Evolutionary conservation across 352 stramenopile genomes (phyloP), one percentile per base, ranked within the genome.

Genomic region (Salisapilia sapeloensis): DNA sequence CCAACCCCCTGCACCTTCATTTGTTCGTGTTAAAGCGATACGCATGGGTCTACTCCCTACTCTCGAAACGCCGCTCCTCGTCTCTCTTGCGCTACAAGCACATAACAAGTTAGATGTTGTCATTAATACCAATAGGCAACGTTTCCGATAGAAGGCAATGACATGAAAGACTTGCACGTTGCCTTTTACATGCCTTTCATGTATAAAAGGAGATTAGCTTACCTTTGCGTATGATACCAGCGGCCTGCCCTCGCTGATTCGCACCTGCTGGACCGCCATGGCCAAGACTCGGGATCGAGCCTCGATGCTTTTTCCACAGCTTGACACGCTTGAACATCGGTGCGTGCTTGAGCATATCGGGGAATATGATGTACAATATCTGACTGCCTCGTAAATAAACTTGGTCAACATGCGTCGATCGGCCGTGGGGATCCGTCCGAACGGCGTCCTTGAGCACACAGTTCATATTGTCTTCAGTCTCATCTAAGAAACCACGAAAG

Each of bases 401-500:
- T 35, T 85, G 75, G 50, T 91, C 75, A 40, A 84, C 54, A 24
- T 75, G 59, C 15, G 60, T 67, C 13, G 60, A 82, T 40, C 80
- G 84, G 56, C 75, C 75, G 35, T 84, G 66, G 37, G 81, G 53
- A 38, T 86, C 64, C 7, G 70, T 91, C 43, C 63, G 64, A 31
- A 83, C 71, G n/a, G 63, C 75, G 44, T 91, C 75, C 35, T 78
- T 87, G 48, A 91, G 60, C 47, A 85, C 50, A 58, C 75, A 91
- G 53, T 91, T 91, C 75, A 91, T 91, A 54, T 86, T 91, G 56
- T 91, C 75, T 46, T 91, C 75, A 6, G 69, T 82, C 55, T 91
- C 75, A 52, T 86, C 69, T 35, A 91, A 48, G 48, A 74, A 75
- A 0, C 75, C 75, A 18, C 75, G 71, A 48, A 87, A 91, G 35